These are phyloP conservation scores for Myrmaecium sp. DNA, from an alignment of 2,329 filamentous ascomycete species.

Conservation along the genomic window DNA sequence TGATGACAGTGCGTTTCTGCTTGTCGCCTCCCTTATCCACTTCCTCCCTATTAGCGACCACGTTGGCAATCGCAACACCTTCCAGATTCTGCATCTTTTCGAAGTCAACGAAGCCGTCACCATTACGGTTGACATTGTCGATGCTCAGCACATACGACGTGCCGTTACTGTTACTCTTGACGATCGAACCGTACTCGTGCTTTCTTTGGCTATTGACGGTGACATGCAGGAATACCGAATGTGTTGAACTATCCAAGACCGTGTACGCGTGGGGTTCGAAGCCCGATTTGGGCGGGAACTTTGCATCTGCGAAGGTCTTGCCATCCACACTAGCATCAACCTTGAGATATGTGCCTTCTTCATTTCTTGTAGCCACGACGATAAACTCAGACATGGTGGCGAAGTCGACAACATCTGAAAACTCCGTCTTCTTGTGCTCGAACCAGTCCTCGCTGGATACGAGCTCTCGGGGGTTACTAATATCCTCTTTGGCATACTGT, in stretches of 20 bases:
- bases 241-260: constrained; percentile 83
- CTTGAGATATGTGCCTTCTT: constrained; percentile 51
- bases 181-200: constrained; percentile 63
- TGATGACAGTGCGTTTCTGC: constrained; percentile 77
- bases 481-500: constrained; percentile 45
- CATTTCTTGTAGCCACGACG: constrained; percentile 52
- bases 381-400: constrained; percentile 96
- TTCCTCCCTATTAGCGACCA: constrained; percentile 58
- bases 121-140: constrained; percentile 64
- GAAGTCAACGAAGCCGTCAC: constrained; percentile 71
- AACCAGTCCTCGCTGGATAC: constrained; percentile 70
- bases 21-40: constrained; percentile 49
- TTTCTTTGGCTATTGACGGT: constrained; percentile 51
- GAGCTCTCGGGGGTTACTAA: constrained; percentile 47
- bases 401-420: constrained; percentile 63
- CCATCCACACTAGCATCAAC: constrained; percentile 79
- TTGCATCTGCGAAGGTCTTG: constrained; percentile 59
- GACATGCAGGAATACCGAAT: constrained; percentile 87
- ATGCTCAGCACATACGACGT: constrained; percentile 85
- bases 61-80: constrained; percentile 74
- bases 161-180: constrained; percentile 98
- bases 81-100: constrained; percentile 90
- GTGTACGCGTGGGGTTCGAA: constrained; percentile 73
- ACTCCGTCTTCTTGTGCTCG: constrained; percentile 43
- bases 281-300: constrained; percentile 74